Conservation (phyloP, 1,139 yeast species). For the Pneumocystis carinii region DNA sequence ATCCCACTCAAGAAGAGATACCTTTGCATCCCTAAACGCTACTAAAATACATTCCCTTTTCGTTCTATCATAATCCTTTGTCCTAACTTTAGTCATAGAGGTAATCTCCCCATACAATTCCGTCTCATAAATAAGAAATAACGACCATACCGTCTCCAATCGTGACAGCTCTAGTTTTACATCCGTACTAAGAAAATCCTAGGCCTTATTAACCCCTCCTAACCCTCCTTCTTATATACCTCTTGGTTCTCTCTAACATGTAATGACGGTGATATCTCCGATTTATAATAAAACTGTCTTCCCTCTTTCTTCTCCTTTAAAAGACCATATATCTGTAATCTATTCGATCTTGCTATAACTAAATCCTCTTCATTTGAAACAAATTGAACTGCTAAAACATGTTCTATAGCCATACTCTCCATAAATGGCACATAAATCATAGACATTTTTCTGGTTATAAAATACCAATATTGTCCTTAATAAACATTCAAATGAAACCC, state of each 20-base stretch:
- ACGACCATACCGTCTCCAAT: constrained; percentile 24
- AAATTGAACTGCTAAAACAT: constrained; percentile 3
- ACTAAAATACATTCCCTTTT: constrained; percentile 45
- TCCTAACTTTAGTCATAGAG: constrained; percentile 35
- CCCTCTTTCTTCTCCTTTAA: not conserved
- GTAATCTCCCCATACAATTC: constrained; percentile 57
- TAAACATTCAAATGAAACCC: not conserved
- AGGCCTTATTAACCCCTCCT: constrained; percentile 7
- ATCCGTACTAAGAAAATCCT: constrained; percentile 2
- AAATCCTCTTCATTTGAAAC: constrained; percentile 4
- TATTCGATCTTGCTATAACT: constrained; percentile 5
- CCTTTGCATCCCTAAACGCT: constrained; percentile 60
- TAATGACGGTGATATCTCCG: not conserved
- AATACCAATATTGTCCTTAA: not conserved
- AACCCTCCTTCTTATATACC: constrained; percentile 10
- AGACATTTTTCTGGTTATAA: not conserved
- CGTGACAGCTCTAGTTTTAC: constrained; percentile 16
- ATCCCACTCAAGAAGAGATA: constrained; percentile 67
- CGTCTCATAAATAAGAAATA: constrained; percentile 50
- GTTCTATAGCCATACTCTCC: constrained; percentile 7
- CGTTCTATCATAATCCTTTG: constrained; percentile 34
- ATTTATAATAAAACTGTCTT: not conserved
- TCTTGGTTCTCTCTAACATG: constrained; percentile 4
- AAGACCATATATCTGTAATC: constrained; percentile 8
- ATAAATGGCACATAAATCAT: constrained; percentile 2